These are phyloP conservation scores for Trichoderma oligosporum DNA, from an alignment of 2,329 filamentous ascomycete genomes.

Conservation along the genomic window DNA sequence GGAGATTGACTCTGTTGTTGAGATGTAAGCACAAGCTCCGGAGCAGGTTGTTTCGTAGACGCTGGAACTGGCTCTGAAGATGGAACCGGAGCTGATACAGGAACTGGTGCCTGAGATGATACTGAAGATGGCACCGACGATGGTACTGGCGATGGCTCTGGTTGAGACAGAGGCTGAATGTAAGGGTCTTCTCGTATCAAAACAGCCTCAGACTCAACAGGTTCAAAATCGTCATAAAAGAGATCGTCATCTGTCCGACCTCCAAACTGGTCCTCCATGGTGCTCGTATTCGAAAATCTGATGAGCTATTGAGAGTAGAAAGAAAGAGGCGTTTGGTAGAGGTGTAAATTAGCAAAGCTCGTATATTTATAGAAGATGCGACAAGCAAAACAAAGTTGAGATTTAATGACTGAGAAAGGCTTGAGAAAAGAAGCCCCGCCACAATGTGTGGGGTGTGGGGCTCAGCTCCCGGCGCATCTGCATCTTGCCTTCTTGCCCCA, in stretches of 20 bases:
- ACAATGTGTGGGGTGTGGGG: conserved; percentile 19
- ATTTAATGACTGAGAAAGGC: conserved; percentile 12
- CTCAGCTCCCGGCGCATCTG: conserved; percentile 13
- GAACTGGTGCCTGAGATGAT: not conserved
- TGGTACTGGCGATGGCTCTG: conserved; percentile 15
- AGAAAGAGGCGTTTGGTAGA: not conserved
- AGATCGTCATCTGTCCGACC: conserved; percentile 60
- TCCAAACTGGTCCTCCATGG: conserved; percentile 59
- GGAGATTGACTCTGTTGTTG: conserved; percentile 19
- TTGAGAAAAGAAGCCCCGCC: conserved; percentile 8
- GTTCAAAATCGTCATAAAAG: conserved; percentile 61
- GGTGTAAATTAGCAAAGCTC: not conserved
- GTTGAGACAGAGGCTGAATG: conserved; percentile 22
- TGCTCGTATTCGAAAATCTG: not conserved
- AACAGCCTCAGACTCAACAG: conserved; percentile 40
- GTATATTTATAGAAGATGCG: not conserved
- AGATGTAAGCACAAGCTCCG: conserved; percentile 18
- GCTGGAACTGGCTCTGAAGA: not conserved
- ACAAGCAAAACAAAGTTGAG: not conserved
- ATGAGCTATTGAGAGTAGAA: not conserved
- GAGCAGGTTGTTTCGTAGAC: conserved; percentile 8
- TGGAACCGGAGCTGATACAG: not conserved
- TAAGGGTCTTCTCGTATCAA: conserved; percentile 23
- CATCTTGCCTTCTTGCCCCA: not conserved
- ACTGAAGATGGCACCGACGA: not conserved